Conservation (phyloP, 306 rosid species). For the Vicia sativa region DNA sequence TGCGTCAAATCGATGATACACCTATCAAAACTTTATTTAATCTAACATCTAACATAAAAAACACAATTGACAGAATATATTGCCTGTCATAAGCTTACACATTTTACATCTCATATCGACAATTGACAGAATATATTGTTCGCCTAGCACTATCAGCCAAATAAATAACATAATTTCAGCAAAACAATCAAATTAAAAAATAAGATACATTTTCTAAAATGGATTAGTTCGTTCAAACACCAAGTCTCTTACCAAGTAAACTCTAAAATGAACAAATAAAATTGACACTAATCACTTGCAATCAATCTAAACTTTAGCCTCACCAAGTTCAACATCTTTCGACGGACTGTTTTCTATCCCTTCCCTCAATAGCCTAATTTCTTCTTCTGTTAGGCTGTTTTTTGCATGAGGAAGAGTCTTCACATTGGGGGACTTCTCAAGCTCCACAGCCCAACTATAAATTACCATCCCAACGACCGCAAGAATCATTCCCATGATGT, state of each 20-base stretch:
- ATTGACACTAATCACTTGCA: neutral
- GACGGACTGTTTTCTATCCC: slow-evolving; percentile 1
- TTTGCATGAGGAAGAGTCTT: slow-evolving; percentile 54
- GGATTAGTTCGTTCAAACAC: neutral
- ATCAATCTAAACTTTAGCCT: slow-evolving; percentile 6
- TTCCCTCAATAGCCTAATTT: slow-evolving; percentile 47
- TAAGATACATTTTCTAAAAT: neutral
- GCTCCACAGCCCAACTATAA: slow-evolving; percentile 94
- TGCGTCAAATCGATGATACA: no score
- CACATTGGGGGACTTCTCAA: slow-evolving; percentile 54
- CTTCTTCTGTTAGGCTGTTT: slow-evolving; percentile 89
- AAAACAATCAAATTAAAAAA: neutral
- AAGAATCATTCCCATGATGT: slow-evolving; percentile 86
- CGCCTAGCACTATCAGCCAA: slow-evolving; percentile 11
- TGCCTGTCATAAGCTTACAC: slow-evolving; percentile 28
- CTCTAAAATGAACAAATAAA: neutral
- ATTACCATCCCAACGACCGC: slow-evolving; percentile 85
- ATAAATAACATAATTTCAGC: slow-evolving; percentile 36
- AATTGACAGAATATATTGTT: no score
- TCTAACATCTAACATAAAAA: no score
- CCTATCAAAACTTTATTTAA: no score
- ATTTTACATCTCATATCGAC: slow-evolving; percentile 20
- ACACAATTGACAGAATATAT: neutral
- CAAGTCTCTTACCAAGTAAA: neutral
- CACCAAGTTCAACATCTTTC: slow-evolving; percentile 12